Base-by-base conservation (phyloP, 495 filamentous ascomycete genomes). In the Neurospora cerealis region DNA sequence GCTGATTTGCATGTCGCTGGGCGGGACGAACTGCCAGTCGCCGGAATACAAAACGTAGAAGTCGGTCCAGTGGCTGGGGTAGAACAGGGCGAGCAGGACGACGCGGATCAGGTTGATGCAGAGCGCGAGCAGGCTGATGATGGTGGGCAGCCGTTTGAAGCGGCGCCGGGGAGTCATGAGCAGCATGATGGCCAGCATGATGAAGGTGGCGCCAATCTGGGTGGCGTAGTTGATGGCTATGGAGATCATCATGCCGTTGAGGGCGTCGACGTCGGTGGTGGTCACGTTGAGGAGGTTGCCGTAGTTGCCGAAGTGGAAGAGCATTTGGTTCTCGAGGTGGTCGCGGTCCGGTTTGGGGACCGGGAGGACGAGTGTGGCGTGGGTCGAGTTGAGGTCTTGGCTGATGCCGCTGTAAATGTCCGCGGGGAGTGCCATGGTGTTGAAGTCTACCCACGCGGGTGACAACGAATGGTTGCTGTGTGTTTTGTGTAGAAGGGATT, bases 151-250 rank as follows among this genome's bases (percentile, higher is more conserved):
- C 1, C 76, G 73, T 19, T 60, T 54, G 70, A 83, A 75, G 0
- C 79, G 81, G 2, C n/a, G 32, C 0, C 39, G 39, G 13, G 81
- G 77, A 0, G 81, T 83, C 78, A 82, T 80, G 75, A 60, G 72
- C 1, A 91, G 80, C 0, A 95, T 82, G 28, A 93, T 83, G 48
- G 92, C 75, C 28, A 94, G 82, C 72, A 95, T 89, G 32, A 92
- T 78, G 74, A 91, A 74, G 38, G 88, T 89, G n/a, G 92, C 91
- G 39, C 94, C 94, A 71, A 94, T 85, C 79, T 96, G 92, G 38
- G 84, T 79, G 62, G 87, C 90, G 77, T 90, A 94, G 80, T 90
- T 91, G 88, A 94, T 90, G 80, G 85, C 84, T 60, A 86, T 81
- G 21, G 85, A 83, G 69, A 88, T 77, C 17, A 78, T 75, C 1